phyloP scores from a whole-genome alignment of 306 rosid species.

The Lithocarpus polystachyus region DNA sequence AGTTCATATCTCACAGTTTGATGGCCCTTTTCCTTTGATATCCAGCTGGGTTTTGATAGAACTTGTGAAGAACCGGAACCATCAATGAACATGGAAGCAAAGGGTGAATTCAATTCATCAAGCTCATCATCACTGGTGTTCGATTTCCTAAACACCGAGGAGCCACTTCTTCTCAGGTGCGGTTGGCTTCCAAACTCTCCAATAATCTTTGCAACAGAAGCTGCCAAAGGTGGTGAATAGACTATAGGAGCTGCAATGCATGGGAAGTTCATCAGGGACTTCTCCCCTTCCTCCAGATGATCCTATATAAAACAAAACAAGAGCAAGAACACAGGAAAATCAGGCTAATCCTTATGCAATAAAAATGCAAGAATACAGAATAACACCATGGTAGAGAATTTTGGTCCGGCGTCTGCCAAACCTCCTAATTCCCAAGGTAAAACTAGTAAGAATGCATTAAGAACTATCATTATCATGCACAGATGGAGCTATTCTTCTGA shows the following conservation, averaged over 20 bases:
- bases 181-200: conserved; percentile 61
- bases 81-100: conserved; percentile 49
- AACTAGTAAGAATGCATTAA: not conserved
- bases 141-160: conserved; percentile 77
- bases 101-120: conserved; percentile 79
- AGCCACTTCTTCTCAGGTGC: conserved; percentile 71
- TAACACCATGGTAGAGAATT: not conserved
- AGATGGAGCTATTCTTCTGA: not conserved
- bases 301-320: conserved; percentile 43
- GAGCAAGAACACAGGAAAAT: not conserved
- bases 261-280: conserved; percentile 55
- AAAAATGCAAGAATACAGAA: not conserved
- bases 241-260: conserved; percentile 62
- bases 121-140: conserved; percentile 95
- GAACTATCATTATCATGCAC: not conserved
- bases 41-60: conserved; percentile 42
- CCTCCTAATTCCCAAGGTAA: not conserved
- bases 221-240: conserved; percentile 64
- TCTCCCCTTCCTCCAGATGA: conserved; percentile 44
- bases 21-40: conserved; percentile 33
- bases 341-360: not conserved
- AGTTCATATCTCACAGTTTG: conserved; percentile 78
- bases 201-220: conserved; percentile 42
- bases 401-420: not conserved
- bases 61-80: conserved; percentile 36